phyloP scores from a whole-genome alignment of 164 flowering plant genomes.

The Houttuynia cordata region DNA sequence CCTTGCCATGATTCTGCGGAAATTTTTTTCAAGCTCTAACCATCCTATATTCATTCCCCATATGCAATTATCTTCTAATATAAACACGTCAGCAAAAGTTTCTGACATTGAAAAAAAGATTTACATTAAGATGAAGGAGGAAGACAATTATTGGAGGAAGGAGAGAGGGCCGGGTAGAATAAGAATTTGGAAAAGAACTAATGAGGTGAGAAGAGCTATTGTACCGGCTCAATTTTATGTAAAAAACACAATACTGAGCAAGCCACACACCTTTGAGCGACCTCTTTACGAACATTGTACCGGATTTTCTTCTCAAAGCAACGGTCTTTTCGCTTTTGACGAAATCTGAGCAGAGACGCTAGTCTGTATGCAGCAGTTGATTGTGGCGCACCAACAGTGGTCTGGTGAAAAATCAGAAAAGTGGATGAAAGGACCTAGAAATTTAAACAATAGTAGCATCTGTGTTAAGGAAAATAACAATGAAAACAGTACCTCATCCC shows the following conservation, averaged over 20 bases:
- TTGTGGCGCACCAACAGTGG: constrained; percentile 28
- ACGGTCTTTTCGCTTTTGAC: constrained; percentile 75
- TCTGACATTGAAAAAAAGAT: too few species aligned
- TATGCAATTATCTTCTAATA: too few species aligned
- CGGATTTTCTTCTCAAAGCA: constrained; percentile 79
- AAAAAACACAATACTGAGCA: not conserved
- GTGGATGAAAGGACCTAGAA: not conserved
- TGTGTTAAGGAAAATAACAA: not conserved
- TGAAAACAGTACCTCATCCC: constrained; percentile 1
- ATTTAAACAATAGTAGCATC: not conserved
- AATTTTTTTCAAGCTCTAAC: too few species aligned
- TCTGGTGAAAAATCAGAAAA: constrained; percentile 17
- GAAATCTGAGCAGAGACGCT: constrained; percentile 55
- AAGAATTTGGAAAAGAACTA: too few species aligned
- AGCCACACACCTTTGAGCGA: constrained; percentile 48
- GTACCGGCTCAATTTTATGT: too few species aligned
- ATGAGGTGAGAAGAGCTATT: too few species aligned
- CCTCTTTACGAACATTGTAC: constrained; percentile 69
- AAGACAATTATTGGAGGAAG: too few species aligned
- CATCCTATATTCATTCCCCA: too few species aligned
- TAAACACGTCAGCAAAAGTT: too few species aligned
- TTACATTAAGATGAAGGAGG: too few species aligned
- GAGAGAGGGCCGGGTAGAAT: too few species aligned
- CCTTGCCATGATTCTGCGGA: too few species aligned
- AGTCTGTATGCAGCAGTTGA: constrained; percentile 51